phyloP scores from a whole-genome alignment of 352 stramenopile species.

The Globisporangium sylvaticum region DNA sequence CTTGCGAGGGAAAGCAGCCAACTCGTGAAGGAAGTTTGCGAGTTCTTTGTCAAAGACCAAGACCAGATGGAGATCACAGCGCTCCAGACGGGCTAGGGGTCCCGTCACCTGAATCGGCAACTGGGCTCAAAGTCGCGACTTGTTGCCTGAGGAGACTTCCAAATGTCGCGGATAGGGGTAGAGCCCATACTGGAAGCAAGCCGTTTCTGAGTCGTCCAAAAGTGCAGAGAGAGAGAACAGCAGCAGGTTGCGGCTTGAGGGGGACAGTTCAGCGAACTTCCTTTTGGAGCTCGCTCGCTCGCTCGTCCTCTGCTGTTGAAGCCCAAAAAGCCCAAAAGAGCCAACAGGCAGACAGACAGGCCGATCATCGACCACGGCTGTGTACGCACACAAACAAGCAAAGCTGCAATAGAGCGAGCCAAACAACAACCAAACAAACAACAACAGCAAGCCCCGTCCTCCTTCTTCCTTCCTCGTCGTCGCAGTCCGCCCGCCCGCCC shows the following conservation, averaged over 20 bases:
- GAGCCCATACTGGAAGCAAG: neutral
- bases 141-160: neutral
- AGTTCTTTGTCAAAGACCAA: neutral
- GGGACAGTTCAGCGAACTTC: neutral
- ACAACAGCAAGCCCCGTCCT: neutral
- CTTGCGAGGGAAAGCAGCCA: neutral
- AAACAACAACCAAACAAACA: neutral
- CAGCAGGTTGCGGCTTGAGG: neutral
- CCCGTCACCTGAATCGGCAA: neutral
- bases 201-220: neutral
- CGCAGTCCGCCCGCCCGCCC: neutral
- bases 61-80: neutral
- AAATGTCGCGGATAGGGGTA: neutral
- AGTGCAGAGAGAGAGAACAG: neutral
- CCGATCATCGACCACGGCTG: neutral
- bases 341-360: neutral
- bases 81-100: neutral
- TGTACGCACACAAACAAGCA: neutral
- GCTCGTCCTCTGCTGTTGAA: neutral
- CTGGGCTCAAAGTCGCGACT: neutral
- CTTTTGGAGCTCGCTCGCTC: neutral
- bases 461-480: neutral
- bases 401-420: conserved; percentile 2
- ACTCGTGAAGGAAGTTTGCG: neutral
- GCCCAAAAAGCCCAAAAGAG: neutral